Percentiles rank a stretch among this genome's conserved stretches.
Evolutionary conservation across 1,139 yeast species (phyloP).

Genomic region (Scheffersomyces quercinus): DNA sequence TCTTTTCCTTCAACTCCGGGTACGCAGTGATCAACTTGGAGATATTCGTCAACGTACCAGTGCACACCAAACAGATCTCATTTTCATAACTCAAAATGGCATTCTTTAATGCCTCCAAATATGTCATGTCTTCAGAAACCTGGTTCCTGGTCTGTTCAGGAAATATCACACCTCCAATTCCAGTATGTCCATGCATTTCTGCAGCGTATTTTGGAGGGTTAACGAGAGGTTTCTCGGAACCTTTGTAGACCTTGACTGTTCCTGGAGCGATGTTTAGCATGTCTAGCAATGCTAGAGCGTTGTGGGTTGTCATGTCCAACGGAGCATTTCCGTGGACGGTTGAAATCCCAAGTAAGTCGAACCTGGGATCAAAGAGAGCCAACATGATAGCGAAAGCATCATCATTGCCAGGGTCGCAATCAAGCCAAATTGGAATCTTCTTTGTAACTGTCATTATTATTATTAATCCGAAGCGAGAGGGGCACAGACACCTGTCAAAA

Average conservation of each 20-base stretch:
- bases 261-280: constrained; percentile 47
- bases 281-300: constrained; percentile 67
- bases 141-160: constrained; percentile 42
- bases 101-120: constrained; percentile 58
- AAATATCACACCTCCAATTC: constrained; percentile 70
- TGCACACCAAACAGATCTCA: constrained; percentile 58
- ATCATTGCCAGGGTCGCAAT: constrained; percentile 93
- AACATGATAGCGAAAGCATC: constrained; percentile 78
- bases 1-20: constrained; percentile 50
- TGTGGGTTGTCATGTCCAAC: constrained; percentile 63
- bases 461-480: background rate
- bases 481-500: too few relatives aligned
- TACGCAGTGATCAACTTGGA: constrained; percentile 51
- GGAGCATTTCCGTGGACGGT: constrained; percentile 84
- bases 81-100: constrained; percentile 46
- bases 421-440: constrained; percentile 74
- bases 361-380: constrained; percentile 58
- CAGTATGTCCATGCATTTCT: constrained; percentile 71
- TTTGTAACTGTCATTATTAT: constrained; percentile 17
- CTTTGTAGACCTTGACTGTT: constrained; percentile 64
- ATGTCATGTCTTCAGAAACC: constrained; percentile 36
- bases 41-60: constrained; percentile 75
- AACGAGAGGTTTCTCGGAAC: constrained; percentile 58
- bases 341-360: constrained; percentile 69
- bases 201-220: constrained; percentile 54